Evolutionary conservation across 2,329 filamentous ascomycete species (phyloP), one percentile per base, ranked within the genome.

Genomic region (Verticillium isaacii): DNA sequence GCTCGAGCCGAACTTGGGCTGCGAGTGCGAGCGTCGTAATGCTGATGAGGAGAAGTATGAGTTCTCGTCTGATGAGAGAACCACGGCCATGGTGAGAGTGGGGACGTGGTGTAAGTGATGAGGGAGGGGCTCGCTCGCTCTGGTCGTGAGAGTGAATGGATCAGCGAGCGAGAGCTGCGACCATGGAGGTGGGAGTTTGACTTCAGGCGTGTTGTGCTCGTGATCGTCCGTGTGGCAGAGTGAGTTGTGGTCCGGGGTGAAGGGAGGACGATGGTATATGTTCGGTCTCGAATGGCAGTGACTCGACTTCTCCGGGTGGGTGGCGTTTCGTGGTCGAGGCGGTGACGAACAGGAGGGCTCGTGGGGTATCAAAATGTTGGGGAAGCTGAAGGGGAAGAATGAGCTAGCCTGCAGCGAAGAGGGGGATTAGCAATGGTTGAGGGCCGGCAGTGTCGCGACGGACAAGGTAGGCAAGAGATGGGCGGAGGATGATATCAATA

Each of bases 11-110:
- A 88, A 85, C 67, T 82, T 85, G 58, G 82, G 78, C 66, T 87
- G 84, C 3, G 86, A 88, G 65, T 86, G 83, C 14, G 86, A 87
- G 63, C 86, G 82, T 65, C 81, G 82, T 67, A 88, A 72, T 29
- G 79, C 72, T 57, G 82, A 78, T 17, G 83, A 74, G 55, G 79
- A 78, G 73, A 87, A 88, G 71, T 83, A 83, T 67, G 77, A 77
- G 65, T 76, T 81, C 68, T 88, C 85, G 68, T 88, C 85, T 17
- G 83, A 81, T 54, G 80, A 71, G 63, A 86, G 74, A 67, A 85
- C 83, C 66, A 84, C 81, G 45, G 84, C 83, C 84, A 86, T 86
- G 63, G 66, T 71, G 39, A 50, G 32, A 60, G 55, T 15, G 25
- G 58, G 58, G 32, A 52, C 56, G 29, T 56, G 8, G 15, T 55